Evolutionary conservation across 192 early-diverging fungal species (phyloP).

Genomic region (Helicostylum pulchrum): DNA sequence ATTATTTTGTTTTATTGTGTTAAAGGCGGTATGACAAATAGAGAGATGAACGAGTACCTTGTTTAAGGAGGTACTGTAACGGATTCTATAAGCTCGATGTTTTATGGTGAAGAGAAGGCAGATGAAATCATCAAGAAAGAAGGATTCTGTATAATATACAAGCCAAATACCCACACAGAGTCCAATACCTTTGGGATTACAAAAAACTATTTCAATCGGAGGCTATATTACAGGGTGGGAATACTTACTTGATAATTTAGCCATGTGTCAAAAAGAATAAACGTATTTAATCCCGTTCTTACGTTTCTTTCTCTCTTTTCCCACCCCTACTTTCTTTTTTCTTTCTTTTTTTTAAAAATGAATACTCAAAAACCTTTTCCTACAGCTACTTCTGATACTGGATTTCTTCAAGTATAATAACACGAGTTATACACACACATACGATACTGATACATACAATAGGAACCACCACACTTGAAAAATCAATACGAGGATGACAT

Average conservation of each 20-base stretch:
- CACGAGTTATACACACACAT: not conserved
- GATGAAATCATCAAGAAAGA: no score
- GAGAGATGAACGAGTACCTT: no score
- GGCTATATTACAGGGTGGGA: not conserved
- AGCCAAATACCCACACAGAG: no score
- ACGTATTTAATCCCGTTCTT: not conserved
- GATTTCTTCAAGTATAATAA: constrained; percentile 29
- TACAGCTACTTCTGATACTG: constrained; percentile 28
- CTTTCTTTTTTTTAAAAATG: not conserved
- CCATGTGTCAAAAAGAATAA: not conserved
- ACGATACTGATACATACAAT: not conserved
- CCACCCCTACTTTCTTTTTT: not conserved
- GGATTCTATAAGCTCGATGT: no score
- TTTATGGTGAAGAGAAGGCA: no score
- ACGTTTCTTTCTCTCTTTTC: not conserved
- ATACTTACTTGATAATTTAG: not conserved
- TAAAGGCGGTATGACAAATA: no score
- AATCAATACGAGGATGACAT: constrained; percentile 44
- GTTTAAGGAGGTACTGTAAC: no score
- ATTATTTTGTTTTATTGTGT: no score
- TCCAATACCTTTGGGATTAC: no score
- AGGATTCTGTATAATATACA: no score
- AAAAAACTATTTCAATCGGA: not conserved
- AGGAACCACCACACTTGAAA: constrained; percentile 26
- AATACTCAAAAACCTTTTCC: constrained; percentile 5